A percentile compares a stretch with the other conserved stretches of the same genome.
phyloP scores from a whole-genome alignment of 495 filamentous ascomycete species.

The Arthonia radiata region DNA sequence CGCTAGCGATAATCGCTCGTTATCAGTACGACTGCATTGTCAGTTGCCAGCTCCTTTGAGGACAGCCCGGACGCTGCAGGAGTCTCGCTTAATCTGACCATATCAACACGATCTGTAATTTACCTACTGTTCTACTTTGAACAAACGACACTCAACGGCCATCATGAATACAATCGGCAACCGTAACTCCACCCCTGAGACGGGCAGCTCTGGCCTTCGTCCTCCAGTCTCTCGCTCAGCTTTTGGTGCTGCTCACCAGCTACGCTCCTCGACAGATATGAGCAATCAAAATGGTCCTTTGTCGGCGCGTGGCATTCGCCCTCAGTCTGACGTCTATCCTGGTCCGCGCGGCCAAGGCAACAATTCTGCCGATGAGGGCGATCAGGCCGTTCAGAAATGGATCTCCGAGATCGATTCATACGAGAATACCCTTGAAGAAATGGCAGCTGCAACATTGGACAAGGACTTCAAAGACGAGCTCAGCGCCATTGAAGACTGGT shows the following conservation, averaged over 20 bases:
- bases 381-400: slow-evolving; percentile 93
- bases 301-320: slow-evolving; percentile 58
- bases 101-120: background rate
- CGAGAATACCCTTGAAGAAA: slow-evolving; percentile 90
- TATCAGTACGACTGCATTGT: too few relatives aligned
- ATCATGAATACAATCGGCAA: slow-evolving; percentile 55
- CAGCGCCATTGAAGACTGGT: slow-evolving; percentile 98
- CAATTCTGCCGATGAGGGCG: slow-evolving; percentile 54
- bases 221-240: slow-evolving; percentile 58
- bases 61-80: slow-evolving; percentile 9
- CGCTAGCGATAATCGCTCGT: too few relatives aligned
- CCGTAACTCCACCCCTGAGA: slow-evolving; percentile 90
- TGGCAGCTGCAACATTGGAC: slow-evolving; percentile 91
- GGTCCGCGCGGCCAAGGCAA: slow-evolving; percentile 47
- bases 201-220: slow-evolving; percentile 57
- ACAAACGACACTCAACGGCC: slow-evolving; percentile 24
- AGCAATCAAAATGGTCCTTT: slow-evolving; percentile 50
- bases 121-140: slow-evolving; percentile 1
- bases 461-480: slow-evolving; percentile 99
- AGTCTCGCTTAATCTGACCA: slow-evolving; percentile 2
- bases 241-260: slow-evolving; percentile 54
- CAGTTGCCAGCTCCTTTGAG: slow-evolving; percentile 10
- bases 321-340: slow-evolving; percentile 80
- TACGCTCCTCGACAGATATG: slow-evolving; percentile 94
- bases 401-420: slow-evolving; percentile 97